Conservation (phyloP, 768 basidiomycete species). For the Russula sp. region DNA sequence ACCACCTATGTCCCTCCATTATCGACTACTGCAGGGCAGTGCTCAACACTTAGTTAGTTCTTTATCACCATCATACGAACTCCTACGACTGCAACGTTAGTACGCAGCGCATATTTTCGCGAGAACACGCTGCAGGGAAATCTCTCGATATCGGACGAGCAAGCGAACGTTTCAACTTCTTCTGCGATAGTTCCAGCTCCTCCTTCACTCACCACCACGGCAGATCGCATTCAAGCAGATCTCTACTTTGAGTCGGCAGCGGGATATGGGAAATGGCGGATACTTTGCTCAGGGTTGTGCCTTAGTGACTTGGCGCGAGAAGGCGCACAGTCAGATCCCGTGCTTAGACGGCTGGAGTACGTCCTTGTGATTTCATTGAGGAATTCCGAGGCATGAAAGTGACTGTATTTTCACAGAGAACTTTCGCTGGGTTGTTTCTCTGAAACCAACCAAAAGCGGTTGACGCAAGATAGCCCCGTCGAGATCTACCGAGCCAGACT, state of each 20-base stretch:
- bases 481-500: slow-evolving; percentile 18
- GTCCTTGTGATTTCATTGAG: neutral
- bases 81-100: neutral
- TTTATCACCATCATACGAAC: neutral
- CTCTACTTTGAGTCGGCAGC: slow-evolving; percentile 5
- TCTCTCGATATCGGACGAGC: neutral
- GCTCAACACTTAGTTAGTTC: neutral
- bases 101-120: slow-evolving; percentile 7
- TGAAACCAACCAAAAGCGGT: slow-evolving; percentile 9
- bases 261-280: slow-evolving; percentile 9
- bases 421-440: slow-evolving; percentile 17
- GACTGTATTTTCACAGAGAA: neutral
- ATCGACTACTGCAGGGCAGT: neutral
- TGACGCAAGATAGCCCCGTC: slow-evolving; percentile 13
- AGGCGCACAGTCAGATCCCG: neutral
- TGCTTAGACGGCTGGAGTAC: slow-evolving; percentile 9
- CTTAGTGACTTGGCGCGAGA: neutral
- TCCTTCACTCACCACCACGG: neutral
- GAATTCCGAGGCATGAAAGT: neutral
- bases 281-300: neutral
- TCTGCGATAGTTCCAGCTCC: neutral
- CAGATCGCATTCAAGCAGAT: slow-evolving; percentile 8
- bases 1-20: neutral
- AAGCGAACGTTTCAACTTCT: neutral
- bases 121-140: slow-evolving; percentile 6